Percentiles rank a stretch among this genome's conserved stretches.
Evolutionary conservation across 1,139 yeast species (phyloP).

Genomic region (Suhomyces ambrosiae): DNA sequence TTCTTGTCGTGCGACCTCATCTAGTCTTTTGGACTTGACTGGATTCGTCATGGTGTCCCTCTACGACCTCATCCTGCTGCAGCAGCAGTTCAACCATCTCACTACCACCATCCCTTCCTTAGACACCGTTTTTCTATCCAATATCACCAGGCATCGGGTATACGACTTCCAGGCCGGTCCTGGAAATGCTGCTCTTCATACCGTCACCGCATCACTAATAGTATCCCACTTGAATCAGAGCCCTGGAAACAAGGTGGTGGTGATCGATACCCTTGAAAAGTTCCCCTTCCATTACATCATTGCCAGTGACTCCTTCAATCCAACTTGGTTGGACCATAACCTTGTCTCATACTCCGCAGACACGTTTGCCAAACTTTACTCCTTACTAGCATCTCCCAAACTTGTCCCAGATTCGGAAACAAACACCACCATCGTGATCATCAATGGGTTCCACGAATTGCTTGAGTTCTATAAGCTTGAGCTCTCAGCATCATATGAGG

Average conservation of each 20-base stretch:
- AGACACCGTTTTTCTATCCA: slow-evolving; percentile 24
- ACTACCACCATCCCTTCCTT: slow-evolving; percentile 32
- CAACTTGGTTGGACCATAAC: slow-evolving; percentile 20
- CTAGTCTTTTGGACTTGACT: no score
- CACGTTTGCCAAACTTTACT: slow-evolving; percentile 31
- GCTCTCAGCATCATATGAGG: slow-evolving; percentile 38
- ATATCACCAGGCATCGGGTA: slow-evolving; percentile 21
- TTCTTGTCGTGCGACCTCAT: no score
- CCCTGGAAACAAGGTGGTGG: slow-evolving; percentile 22
- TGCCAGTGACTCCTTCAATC: slow-evolving; percentile 23
- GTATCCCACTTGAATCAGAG: slow-evolving; percentile 30
- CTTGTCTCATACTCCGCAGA: slow-evolving; percentile 24
- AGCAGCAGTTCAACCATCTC: slow-evolving; percentile 23
- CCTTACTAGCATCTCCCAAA: slow-evolving; percentile 20
- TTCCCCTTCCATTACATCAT: slow-evolving; percentile 33
- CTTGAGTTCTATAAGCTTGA: slow-evolving; percentile 41
- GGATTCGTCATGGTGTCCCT: slow-evolving; percentile 29
- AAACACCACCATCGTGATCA: slow-evolving; percentile 24
- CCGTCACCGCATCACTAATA: slow-evolving; percentile 28
- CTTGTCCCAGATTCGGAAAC: slow-evolving; percentile 7
- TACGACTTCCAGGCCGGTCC: slow-evolving; percentile 46
- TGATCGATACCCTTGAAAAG: slow-evolving; percentile 33
- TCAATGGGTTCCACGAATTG: slow-evolving; percentile 40
- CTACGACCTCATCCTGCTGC: slow-evolving; percentile 24
- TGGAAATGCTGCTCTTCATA: slow-evolving; percentile 27